phyloP scores from a whole-genome alignment of 805 yeast species.

The Yamadazyma scolyti region DNA sequence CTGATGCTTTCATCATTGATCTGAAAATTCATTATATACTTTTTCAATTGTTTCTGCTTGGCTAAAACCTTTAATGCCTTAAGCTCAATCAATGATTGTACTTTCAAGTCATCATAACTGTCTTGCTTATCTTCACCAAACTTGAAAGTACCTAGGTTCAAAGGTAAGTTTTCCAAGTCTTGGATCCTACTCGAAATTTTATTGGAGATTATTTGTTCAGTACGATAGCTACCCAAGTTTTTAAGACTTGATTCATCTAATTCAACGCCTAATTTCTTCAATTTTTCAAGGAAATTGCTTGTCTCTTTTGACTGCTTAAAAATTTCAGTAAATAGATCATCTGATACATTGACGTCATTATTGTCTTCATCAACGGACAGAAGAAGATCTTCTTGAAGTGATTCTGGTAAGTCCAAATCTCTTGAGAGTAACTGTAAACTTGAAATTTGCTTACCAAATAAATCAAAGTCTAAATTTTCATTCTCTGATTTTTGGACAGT shows the following conservation, averaged over 20 bases:
- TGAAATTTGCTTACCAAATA: conserved; percentile 56
- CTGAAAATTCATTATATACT: conserved; percentile 49
- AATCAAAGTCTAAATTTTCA: conserved; percentile 33
- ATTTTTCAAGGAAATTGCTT: conserved; percentile 27
- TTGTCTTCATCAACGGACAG: conserved; percentile 8
- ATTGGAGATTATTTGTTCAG: conserved; percentile 51
- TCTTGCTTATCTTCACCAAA: conserved; percentile 33
- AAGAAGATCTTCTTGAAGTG: conserved; percentile 37
- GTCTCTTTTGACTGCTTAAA: conserved; percentile 7
- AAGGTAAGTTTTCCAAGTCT: conserved; percentile 64
- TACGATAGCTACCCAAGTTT: conserved; percentile 45
- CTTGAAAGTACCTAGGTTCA: conserved; percentile 59
- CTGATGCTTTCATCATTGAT: conserved; percentile 56
- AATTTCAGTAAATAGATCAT: conserved; percentile 6
- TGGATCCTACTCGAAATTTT: conserved; percentile 55
- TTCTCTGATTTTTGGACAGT: too few species aligned
- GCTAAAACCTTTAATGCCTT: conserved; percentile 63
- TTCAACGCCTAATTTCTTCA: conserved; percentile 33
- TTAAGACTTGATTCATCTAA: conserved; percentile 28
- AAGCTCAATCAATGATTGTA: conserved; percentile 66
- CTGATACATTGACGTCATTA: not conserved
- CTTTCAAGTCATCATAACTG: conserved; percentile 50
- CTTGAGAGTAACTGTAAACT: conserved; percentile 63
- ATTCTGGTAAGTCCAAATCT: conserved; percentile 61
- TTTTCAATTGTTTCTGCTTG: conserved; percentile 68